Conservation (phyloP, 2,329 filamentous ascomycete species). For the Colletotrichum sp. region DNA sequence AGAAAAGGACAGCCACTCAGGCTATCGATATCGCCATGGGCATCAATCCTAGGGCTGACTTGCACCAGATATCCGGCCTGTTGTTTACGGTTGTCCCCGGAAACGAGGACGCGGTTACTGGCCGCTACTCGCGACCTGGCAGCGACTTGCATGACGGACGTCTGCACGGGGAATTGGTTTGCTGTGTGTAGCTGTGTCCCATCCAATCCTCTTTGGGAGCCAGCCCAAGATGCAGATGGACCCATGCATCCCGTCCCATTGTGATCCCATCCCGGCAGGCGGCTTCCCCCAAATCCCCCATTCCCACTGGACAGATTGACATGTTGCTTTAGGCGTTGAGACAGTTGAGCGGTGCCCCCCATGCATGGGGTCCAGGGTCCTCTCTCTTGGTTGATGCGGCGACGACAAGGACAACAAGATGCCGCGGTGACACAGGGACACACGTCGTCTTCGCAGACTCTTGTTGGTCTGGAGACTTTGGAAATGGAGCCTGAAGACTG, state of each 20-base stretch:
- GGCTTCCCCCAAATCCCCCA: neutral
- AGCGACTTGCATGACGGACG: conserved; percentile 4
- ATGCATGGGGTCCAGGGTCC: conserved; percentile 7
- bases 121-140: neutral
- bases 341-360: conserved; percentile 2
- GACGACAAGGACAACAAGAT: conserved; percentile 10
- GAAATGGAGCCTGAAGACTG: neutral
- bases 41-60: neutral
- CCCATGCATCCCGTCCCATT: conserved; percentile 7
- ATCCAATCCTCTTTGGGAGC: neutral
- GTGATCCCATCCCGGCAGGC: conserved; percentile 3
- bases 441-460: neutral
- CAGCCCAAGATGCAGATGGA: neutral
- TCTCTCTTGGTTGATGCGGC: conserved; percentile 13
- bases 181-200: neutral
- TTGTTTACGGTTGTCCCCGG: neutral
- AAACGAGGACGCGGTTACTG: neutral
- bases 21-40: neutral
- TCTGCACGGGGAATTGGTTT: conserved; percentile 8
- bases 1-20: neutral
- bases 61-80: neutral
- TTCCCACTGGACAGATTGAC: conserved; percentile 6
- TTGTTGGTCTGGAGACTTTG: neutral
- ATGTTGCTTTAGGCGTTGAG: conserved; percentile 14
- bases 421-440: conserved; percentile 1